A percentile compares a stretch with the other conserved stretches of the same genome.
Evolutionary conservation across 139 green algal genomes (phyloP).

Genomic region (Micractinium sp.): DNA sequence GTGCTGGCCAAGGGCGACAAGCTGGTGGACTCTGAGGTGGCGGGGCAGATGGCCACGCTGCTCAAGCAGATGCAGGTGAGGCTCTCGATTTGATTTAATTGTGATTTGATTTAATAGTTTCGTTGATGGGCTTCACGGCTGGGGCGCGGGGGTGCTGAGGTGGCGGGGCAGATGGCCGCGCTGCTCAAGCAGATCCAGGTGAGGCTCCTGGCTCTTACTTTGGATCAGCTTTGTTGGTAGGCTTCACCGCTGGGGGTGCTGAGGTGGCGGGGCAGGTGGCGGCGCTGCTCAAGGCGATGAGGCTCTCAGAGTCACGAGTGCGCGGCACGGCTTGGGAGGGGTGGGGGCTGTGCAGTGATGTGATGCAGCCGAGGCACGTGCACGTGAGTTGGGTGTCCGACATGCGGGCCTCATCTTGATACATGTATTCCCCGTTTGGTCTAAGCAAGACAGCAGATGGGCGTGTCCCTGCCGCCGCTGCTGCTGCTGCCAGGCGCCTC

Average conservation of each 20-base stretch:
- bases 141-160: constrained; percentile 12
- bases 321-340: too few relatives aligned
- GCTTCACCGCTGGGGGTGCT: not conserved
- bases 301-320: too few relatives aligned
- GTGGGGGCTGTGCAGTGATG: not conserved
- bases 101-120: too few relatives aligned
- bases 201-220: not conserved
- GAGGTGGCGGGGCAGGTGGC: not conserved
- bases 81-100: not conserved
- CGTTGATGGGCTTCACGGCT: too few relatives aligned
- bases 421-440: too few relatives aligned
- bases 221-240: too few relatives aligned
- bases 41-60: constrained; percentile 51
- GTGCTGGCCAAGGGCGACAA: constrained; percentile 56
- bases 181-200: constrained; percentile 67
- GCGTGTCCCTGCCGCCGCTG: too few relatives aligned
- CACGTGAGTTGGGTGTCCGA: too few relatives aligned
- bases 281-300: not conserved
- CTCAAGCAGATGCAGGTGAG: constrained; percentile 62
- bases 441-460: too few relatives aligned
- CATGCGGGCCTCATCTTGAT: too few relatives aligned
- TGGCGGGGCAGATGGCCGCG: constrained; percentile 41
- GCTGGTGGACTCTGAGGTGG: constrained; percentile 51
- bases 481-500: too few relatives aligned
- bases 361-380: too few relatives aligned